Evolutionary conservation across 345 rosid genomes (phyloP).

Genomic region (Conringia planisiliqua): DNA sequence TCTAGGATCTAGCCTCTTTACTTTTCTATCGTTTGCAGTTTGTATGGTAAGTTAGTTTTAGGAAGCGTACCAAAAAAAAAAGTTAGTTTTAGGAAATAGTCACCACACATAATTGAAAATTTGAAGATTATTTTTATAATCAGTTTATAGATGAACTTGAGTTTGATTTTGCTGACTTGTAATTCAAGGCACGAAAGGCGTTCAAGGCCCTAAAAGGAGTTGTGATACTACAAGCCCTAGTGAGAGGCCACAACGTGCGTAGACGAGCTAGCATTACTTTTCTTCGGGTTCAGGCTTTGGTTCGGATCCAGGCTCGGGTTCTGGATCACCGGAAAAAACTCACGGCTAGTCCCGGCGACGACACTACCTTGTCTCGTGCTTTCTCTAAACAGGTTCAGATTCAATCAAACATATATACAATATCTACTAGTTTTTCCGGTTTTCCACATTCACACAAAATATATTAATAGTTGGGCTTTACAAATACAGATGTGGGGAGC

Average conservation of each 20-base stretch:
- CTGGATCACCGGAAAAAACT: constrained; percentile 54
- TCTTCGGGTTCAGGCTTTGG: constrained; percentile 67
- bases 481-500: constrained; percentile 45
- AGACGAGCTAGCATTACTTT: constrained; percentile 66
- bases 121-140: background rate
- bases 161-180: constrained; percentile 23
- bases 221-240: constrained; percentile 88
- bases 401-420: background rate
- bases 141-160: background rate
- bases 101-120: background rate
- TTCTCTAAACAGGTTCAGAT: constrained; percentile 57
- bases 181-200: constrained; percentile 72
- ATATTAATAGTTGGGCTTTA: background rate
- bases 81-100: background rate
- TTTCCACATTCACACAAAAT: background rate
- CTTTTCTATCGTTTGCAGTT: background rate
- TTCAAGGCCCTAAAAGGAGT: constrained; percentile 67
- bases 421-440: background rate
- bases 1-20: background rate
- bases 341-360: constrained; percentile 38
- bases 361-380: constrained; percentile 46
- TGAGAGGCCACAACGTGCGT: constrained; percentile 80
- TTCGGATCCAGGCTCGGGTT: constrained; percentile 66
- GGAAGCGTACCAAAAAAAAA: too few species aligned
- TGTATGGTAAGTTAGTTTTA: background rate